phyloP scores from a whole-genome alignment of 768 basidiomycete genomes.

The Daedaleopsis sinensis region DNA sequence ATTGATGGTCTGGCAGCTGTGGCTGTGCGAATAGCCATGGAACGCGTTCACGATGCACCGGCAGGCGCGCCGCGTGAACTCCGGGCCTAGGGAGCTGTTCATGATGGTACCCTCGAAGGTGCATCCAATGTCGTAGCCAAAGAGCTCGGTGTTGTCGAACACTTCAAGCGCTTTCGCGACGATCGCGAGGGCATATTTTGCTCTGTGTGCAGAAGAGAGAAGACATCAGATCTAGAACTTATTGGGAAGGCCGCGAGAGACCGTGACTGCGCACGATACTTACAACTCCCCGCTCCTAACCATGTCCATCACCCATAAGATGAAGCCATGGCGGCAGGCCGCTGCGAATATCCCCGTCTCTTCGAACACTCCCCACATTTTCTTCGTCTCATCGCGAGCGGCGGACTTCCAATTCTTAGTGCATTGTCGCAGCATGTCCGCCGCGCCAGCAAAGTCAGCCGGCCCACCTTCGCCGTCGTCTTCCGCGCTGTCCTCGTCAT shows the following conservation, averaged over 20 bases:
- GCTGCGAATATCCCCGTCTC: constrained; percentile 42
- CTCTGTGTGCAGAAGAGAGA: too few species aligned
- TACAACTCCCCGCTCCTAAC: constrained; percentile 23
- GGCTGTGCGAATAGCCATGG: constrained; percentile 35
- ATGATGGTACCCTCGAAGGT: constrained; percentile 22
- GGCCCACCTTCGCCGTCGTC: too few species aligned
- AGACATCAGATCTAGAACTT: too few species aligned
- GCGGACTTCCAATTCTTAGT: constrained; percentile 35
- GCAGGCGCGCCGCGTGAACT: constrained; percentile 2
- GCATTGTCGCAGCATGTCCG: too few species aligned
- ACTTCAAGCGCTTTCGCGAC: constrained; percentile 21
- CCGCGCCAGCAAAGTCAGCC: too few species aligned
- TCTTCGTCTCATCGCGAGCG: constrained; percentile 31
- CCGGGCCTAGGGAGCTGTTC: constrained; percentile 20
- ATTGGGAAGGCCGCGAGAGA: too few species aligned
- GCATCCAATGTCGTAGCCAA: constrained; percentile 34
- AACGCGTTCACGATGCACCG: constrained; percentile 27
- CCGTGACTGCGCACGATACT: too few species aligned
- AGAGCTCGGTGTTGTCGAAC: constrained; percentile 17
- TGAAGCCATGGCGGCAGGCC: constrained; percentile 17
- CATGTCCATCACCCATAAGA: constrained; percentile 23
- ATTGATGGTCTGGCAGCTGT: constrained; percentile 30
- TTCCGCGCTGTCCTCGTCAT: too few species aligned
- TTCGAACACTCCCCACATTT: constrained; percentile 40
- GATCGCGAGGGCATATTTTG: constrained; percentile 26